A percentile compares a stretch with the other conserved stretches of the same genome.
These are phyloP conservation scores for Cucurbita moschata DNA, from an alignment of 306 rosid genomes.

Conservation along the genomic window DNA sequence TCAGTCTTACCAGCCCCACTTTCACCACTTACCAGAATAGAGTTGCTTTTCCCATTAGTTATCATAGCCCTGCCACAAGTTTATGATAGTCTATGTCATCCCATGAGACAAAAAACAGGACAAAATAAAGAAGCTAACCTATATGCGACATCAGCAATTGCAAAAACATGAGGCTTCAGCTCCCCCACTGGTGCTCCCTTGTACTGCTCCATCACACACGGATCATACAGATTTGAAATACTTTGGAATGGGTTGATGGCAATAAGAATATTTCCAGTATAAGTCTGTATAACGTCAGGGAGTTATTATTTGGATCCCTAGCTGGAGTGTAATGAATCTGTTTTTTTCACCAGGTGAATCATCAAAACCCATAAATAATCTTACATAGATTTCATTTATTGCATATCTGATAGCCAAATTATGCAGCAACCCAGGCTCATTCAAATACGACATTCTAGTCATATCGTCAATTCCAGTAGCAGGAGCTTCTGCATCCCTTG, in stretches of 20 bases:
- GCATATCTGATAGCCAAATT: slow-evolving; percentile 61
- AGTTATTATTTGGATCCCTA: slow-evolving; percentile 23
- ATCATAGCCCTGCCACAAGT: slow-evolving; percentile 59
- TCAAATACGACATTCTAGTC: slow-evolving; percentile 78
- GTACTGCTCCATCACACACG: slow-evolving; percentile 51
- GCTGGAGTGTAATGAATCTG: slow-evolving; percentile 15
- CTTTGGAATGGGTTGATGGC: slow-evolving; percentile 86
- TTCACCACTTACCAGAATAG: slow-evolving; percentile 88
- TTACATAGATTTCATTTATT: slow-evolving; percentile 74
- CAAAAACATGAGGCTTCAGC: slow-evolving; percentile 79
- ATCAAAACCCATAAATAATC: slow-evolving; percentile 21
- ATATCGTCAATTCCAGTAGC: slow-evolving; percentile 70
- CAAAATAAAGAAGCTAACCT: slow-evolving; percentile 36
- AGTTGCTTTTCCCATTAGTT: slow-evolving; percentile 62
- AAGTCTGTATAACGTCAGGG: slow-evolving; percentile 57
- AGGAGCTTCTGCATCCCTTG: slow-evolving; percentile 54
- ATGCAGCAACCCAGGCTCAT: slow-evolving; percentile 80
- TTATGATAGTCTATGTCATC: slow-evolving; percentile 14
- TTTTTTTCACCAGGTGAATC: slow-evolving; percentile 15
- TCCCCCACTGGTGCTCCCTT: slow-evolving; percentile 46
- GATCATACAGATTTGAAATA: slow-evolving; percentile 49
- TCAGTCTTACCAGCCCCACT: slow-evolving; percentile 96
- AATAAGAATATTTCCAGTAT: slow-evolving; percentile 87
- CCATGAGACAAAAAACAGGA: slow-evolving; percentile 1
- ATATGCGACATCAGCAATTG: slow-evolving; percentile 78